A percentile compares a stretch with the other conserved stretches of the same genome.
Evolutionary conservation across 345 rosid genomes (phyloP).

Genomic region (Syzygium aqueum): DNA sequence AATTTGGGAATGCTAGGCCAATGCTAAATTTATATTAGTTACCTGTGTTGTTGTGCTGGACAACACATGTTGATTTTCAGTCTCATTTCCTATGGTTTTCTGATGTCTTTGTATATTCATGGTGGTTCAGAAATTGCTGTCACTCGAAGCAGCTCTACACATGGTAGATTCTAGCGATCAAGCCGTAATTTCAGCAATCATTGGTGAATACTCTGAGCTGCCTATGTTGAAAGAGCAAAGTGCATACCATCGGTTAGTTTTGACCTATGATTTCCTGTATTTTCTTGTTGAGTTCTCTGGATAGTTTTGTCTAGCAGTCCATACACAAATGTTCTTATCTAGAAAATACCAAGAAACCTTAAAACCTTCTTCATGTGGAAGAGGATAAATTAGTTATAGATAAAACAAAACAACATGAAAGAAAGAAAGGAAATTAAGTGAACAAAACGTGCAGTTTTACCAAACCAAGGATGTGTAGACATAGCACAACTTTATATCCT

Average conservation of each 20-base stretch:
- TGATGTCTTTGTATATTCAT: not conserved
- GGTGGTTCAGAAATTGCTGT: conserved; percentile 40
- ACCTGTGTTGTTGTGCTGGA: not conserved
- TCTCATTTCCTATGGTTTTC: not conserved
- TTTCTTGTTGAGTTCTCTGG: not conserved
- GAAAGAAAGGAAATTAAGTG: not conserved
- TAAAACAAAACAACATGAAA: not conserved
- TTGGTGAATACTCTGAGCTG: conserved; percentile 40
- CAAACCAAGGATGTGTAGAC: not conserved
- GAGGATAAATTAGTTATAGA: not conserved
- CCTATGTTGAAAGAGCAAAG: conserved; percentile 55
- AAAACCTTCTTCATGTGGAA: not conserved
- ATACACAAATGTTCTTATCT: not conserved
- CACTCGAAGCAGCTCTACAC: conserved; percentile 50
- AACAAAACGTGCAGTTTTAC: not conserved
- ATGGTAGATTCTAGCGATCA: conserved; percentile 40
- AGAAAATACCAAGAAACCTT: not conserved
- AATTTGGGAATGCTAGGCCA: not conserved
- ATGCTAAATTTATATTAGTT: not conserved
- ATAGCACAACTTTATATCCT: not conserved
- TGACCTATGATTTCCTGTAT: not conserved
- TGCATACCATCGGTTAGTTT: conserved; percentile 47
- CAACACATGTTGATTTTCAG: not conserved
- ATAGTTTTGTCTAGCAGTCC: not conserved
- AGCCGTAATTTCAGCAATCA: conserved; percentile 35